Evolutionary conservation across 140 eudicot genomes (phyloP).

Genomic region (Ambrosia hybrid): DNA sequence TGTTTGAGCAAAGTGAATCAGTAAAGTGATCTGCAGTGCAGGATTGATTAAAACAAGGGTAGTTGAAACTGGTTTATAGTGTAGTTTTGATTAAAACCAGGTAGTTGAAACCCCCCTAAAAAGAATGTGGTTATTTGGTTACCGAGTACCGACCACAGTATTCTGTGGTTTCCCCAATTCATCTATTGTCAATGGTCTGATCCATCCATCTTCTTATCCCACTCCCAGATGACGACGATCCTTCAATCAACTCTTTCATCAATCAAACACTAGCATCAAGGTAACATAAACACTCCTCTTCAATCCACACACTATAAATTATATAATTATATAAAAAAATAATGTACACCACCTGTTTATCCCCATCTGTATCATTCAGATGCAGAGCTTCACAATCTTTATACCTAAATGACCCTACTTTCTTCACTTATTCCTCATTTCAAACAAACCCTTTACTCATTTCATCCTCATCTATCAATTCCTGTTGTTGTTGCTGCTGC

Average conservation of each 20-base stretch:
- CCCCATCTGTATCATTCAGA: slow-evolving; percentile 42
- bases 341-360: slow-evolving; percentile 48
- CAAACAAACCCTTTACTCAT: slow-evolving; percentile 24
- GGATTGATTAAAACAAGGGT: too few relatives aligned
- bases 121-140: too few relatives aligned
- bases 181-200: too few relatives aligned
- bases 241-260: slow-evolving; percentile 16
- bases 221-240: slow-evolving; percentile 24
- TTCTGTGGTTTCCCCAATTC: too few relatives aligned
- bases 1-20: too few relatives aligned
- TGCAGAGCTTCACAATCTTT: slow-evolving; percentile 35
- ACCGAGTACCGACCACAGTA: too few relatives aligned
- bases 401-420: slow-evolving; percentile 31
- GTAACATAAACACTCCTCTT: slow-evolving; percentile 28
- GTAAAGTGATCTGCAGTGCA: too few relatives aligned
- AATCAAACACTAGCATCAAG: slow-evolving; percentile 28
- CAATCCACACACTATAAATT: not conserved
- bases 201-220: slow-evolving; percentile 17
- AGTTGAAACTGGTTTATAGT: too few relatives aligned
- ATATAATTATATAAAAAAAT: not conserved
- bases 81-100: too few relatives aligned
- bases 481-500: slow-evolving; percentile 45
- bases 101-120: too few relatives aligned
- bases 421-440: slow-evolving; percentile 21
- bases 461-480: slow-evolving; percentile 16